A percentile compares a stretch with the other conserved stretches of the same genome.
phyloP scores from a whole-genome alignment of 345 rosid genomes.

The Eucalyptus brandiana region DNA sequence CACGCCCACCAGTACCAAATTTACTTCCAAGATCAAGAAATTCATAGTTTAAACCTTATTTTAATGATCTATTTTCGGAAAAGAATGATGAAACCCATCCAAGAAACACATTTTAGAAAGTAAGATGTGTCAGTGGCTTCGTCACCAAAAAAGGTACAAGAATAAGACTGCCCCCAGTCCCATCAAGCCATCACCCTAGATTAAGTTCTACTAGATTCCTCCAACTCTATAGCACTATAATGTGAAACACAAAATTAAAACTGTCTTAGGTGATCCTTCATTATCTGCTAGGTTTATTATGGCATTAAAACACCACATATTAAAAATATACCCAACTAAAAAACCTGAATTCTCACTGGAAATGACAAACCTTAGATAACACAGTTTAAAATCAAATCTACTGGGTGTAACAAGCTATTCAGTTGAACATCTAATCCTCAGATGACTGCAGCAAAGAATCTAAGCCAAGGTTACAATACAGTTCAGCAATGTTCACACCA shows the following conservation, averaged over 20 bases:
- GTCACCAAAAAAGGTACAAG: background rate
- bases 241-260: background rate
- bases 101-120: background rate
- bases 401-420: background rate
- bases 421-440: background rate
- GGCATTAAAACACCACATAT: background rate
- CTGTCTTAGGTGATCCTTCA: background rate
- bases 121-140: background rate
- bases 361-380: background rate
- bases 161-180: background rate
- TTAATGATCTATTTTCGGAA: background rate
- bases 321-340: background rate
- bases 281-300: background rate
- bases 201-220: background rate
- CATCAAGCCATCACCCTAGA: background rate
- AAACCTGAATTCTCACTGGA: background rate
- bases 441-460: background rate
- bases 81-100: background rate
- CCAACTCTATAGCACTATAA: background rate
- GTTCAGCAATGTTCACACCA: background rate
- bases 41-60: background rate
- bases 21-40: background rate
- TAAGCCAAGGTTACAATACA: background rate
- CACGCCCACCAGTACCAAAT: background rate
- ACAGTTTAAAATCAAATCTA: background rate